Evolutionary conservation across 345 rosid genomes (phyloP).

Genomic region (Iberis pinnata): DNA sequence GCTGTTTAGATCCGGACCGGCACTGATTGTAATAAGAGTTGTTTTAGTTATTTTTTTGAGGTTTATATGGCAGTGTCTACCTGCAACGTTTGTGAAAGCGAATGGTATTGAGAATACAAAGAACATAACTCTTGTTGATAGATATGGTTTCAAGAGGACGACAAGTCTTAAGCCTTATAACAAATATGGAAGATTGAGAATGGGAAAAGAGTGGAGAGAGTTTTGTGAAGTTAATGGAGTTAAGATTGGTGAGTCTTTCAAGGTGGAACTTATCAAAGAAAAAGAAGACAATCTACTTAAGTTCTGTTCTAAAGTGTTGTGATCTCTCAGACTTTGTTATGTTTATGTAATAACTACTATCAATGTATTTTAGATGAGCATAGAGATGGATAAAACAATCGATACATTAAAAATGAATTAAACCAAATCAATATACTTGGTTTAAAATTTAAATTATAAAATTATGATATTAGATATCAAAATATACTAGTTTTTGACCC

Average conservation of each 20-base stretch:
- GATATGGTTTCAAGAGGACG: slow-evolving; percentile 5
- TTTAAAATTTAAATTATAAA: no score
- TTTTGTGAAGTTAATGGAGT: slow-evolving; percentile 18
- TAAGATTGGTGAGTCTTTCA: slow-evolving; percentile 17
- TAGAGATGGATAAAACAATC: no score
- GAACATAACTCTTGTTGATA: slow-evolving; percentile 8
- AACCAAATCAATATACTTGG: no score
- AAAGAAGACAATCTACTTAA: slow-evolving; percentile 16
- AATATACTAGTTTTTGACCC: no score
- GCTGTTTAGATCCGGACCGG: no score
- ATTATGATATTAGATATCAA: no score
- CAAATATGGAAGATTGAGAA: not conserved
- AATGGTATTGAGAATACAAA: not conserved
- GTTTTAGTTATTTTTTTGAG: no score
- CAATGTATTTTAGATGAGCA: not conserved
- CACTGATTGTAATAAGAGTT: no score
- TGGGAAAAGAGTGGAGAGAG: slow-evolving; percentile 23
- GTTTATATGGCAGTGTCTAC: no score
- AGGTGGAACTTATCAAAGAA: slow-evolving; percentile 13
- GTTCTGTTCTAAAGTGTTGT: slow-evolving; percentile 1
- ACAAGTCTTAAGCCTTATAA: not conserved
- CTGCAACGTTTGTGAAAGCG: no score
- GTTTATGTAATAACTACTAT: not conserved
- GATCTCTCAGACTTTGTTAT: not conserved
- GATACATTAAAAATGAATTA: no score